Conservation (phyloP, 495 filamentous ascomycete genomes). For the Tuber microsphaerosporum region DNA sequence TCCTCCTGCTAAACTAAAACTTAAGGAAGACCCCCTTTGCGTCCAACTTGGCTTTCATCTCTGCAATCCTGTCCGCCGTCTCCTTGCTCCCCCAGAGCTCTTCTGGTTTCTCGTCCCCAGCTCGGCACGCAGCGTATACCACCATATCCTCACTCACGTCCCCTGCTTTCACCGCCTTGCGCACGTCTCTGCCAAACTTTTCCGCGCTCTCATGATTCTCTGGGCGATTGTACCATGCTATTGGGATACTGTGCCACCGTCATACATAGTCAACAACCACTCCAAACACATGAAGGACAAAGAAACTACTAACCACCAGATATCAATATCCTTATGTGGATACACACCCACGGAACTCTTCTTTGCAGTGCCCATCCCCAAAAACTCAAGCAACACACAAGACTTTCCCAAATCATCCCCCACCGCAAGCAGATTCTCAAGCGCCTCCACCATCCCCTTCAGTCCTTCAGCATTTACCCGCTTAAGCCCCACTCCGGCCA, state of each 20-base stretch:
- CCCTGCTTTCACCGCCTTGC: not conserved
- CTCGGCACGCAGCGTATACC: not conserved
- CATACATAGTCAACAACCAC: not conserved
- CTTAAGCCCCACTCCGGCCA: not conserved
- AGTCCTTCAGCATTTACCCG: not conserved
- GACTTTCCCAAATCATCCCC: not conserved
- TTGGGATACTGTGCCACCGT: not conserved
- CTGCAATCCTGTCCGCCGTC: not conserved
- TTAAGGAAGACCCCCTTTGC: not conserved
- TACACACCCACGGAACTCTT: not conserved
- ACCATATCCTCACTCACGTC: not conserved
- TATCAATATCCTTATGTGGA: not conserved
- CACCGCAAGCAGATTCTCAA: not conserved
- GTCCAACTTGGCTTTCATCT: not conserved
- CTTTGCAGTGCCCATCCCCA: not conserved
- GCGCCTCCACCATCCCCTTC: not conserved
- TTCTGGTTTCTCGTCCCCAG: not conserved
- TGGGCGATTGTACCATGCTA: not conserved
- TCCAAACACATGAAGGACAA: not conserved
- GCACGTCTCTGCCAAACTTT: not conserved
- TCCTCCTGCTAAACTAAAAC: not conserved
- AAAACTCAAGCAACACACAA: not conserved
- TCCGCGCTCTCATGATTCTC: not conserved
- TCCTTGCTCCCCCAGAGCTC: not conserved
- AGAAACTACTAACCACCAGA: not conserved